Evolutionary conservation across 345 rosid genomes (phyloP), one percentile per base, ranked within the genome.

Genomic region (Punica granatum): DNA sequence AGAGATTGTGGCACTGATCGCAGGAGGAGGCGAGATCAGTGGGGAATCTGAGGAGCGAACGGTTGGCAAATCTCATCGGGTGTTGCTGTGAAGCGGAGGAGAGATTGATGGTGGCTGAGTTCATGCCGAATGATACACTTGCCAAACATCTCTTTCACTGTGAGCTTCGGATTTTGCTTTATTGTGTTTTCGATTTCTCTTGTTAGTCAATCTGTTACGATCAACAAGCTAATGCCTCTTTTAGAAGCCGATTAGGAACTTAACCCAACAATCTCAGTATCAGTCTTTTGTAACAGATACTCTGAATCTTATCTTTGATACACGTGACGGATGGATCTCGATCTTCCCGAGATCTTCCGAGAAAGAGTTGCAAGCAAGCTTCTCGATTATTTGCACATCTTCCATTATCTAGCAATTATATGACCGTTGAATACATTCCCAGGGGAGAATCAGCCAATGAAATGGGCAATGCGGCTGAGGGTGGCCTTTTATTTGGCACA

Each of bases 361-460:
- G 59, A 23, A 53, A 23, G 21, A n/a, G 11, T 25, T 53, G 16
- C 9, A 7, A 48, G 25, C 53, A 14, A 18, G 23, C n/a, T 1
- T 18, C 23, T 4, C 58, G 7, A 23, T 51, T 23, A 46, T 23
- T 25, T n/a, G 7, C n/a, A 51, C 30, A 25, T n/a, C 34, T 13
- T 7, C 33, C n/a, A n/a, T n/a, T 11, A n/a, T 51, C 28, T 51
- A 28, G 7, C 30, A 2, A 51, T 3, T 13, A 51, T 51, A 51
- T 28, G 13, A 26, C 18, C 4, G 33, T n/a, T 28, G 4, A 30
- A 1, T 26, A 15, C 26, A 26, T 30, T 56, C 64, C 7, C 73
- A 92, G 98, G 99, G 99, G 99, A 95, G 74, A 87, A 75, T 68
- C 92, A 87, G 76, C 99, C 98, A 2, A 95, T 92, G 99, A 90